phyloP scores from a whole-genome alignment of 179 eudicot species.

The Silene vulgaris region DNA sequence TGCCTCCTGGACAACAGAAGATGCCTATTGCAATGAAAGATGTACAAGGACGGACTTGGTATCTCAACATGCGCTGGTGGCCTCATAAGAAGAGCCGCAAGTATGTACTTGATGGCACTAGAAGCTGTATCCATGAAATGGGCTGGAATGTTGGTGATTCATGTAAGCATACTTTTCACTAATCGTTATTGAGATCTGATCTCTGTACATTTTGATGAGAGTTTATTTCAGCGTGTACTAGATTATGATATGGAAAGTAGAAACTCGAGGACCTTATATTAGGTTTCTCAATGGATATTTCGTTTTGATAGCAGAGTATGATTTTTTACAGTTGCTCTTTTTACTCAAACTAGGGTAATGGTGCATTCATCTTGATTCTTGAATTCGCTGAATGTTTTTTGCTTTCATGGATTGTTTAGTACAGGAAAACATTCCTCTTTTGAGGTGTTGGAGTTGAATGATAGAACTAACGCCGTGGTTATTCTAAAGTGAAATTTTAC shows the following conservation, averaged over 20 bases:
- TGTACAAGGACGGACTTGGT: conserved; percentile 1
- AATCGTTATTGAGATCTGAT: not conserved
- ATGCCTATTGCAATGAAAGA: conserved; percentile 13
- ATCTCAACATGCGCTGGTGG: conserved; percentile 14
- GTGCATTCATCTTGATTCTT: not conserved
- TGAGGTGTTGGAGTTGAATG: not conserved
- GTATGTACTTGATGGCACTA: conserved; percentile 23
- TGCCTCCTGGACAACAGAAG: not conserved
- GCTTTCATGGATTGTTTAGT: not conserved
- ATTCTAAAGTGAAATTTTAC: conserved; percentile 25
- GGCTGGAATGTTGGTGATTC: conserved; percentile 23
- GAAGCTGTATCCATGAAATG: not conserved
- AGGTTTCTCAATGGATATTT: no score
- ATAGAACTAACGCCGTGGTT: conserved; percentile 8
- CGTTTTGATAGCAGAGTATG: no score
- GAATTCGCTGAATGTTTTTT: not conserved
- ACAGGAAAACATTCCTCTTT: not conserved
- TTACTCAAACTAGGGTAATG: not conserved
- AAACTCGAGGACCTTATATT: not conserved
- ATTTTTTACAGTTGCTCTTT: not conserved
- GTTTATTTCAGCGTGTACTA: not conserved
- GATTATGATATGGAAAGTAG: not conserved
- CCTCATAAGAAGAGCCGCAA: conserved; percentile 10
- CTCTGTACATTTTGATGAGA: not conserved
- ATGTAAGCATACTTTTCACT: conserved; percentile 21